Evolutionary conservation across 1,284 basidiomycete species (phyloP), one percentile per base, ranked within the genome.

Genomic region (Ceratobasidium sp.): DNA sequence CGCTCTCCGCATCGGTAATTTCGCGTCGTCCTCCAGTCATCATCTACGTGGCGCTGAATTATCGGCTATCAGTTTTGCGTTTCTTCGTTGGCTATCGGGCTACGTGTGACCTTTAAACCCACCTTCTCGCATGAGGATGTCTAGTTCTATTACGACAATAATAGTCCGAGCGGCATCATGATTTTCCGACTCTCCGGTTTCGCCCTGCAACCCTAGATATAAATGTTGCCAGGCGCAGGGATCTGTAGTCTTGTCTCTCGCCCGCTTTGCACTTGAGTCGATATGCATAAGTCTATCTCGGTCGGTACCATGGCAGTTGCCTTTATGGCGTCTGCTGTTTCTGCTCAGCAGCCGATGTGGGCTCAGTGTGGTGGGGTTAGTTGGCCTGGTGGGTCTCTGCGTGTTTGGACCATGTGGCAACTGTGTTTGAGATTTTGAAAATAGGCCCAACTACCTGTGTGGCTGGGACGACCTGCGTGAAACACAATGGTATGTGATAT

Each of bases 341-440:
- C 64, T 22, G 64, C 64, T 13, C 49, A 66, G 49, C 64, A 66
- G 48, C 34, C 29, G 24, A 37, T 54, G 49, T 66, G 53, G n/a
- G 64, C 64, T 7, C 64, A 66, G 24, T 66, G 64, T 29, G 64
- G 64, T 53, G 64, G 64, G 19, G 39, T 54, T n/a, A 24, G 14
- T 19, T 66, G 64, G 64, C 37, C 49, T n/a, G 64, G 64, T 66
- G 34, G 39, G 64, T 34, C 8, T 51, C 14, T 46, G 4, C 19
- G n/a, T n/a, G n/a, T 9, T 19, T 2, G n/a, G 7, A 13, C 29
- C 19, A 49, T 37, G 49, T n/a, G 14, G 34, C 53, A 27, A 53
- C 8, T 37, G 2, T 8, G 6, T 19, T 54, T 34, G 34, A 34
- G 19, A 66, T 41, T 54, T 24, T 22, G 5, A 2, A 4, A 13